A percentile compares a stretch with the other conserved stretches of the same genome.
Conservation (phyloP, 805 yeast species). For the Sporopachydermia quercuum region DNA sequence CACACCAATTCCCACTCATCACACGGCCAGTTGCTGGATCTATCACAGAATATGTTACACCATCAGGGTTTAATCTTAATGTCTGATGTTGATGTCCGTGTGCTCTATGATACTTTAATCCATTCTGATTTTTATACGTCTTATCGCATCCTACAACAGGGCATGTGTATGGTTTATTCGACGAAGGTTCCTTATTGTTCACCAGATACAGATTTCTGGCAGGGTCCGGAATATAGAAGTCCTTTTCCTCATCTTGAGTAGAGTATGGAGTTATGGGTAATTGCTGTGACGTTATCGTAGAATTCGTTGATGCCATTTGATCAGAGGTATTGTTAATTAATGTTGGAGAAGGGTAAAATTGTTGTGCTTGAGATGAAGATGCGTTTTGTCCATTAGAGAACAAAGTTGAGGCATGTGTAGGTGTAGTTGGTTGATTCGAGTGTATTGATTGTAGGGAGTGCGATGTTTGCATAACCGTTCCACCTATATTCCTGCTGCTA, state of each 20-base stretch:
- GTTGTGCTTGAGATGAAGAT: not conserved
- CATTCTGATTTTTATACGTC: constrained; percentile 94
- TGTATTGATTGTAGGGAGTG: not conserved
- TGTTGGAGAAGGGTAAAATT: not conserved
- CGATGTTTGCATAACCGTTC: not conserved
- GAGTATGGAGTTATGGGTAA: not conserved
- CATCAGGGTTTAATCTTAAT: constrained; percentile 80
- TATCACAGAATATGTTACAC: constrained; percentile 74
- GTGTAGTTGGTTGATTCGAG: not conserved
- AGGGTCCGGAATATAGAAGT: constrained; percentile 89
- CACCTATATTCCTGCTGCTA: not conserved
- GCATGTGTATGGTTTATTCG: constrained; percentile 88
- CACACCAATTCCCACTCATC: constrained; percentile 71
- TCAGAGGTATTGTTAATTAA: not conserved
- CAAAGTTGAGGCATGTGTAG: not conserved
- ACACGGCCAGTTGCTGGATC: constrained; percentile 53
- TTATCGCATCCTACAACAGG: constrained; percentile 98
- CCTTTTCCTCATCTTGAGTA: constrained; percentile 42
- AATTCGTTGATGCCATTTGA: no score
- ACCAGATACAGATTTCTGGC: constrained; percentile 87
- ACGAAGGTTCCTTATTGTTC: constrained; percentile 60
- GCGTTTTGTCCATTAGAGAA: not conserved
- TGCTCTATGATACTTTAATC: constrained; percentile 83
- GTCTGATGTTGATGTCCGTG: constrained; percentile 98
- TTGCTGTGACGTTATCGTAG: no score